Conservation (phyloP, 495 filamentous ascomycete genomes). For the Penicillium roqueforti region DNA sequence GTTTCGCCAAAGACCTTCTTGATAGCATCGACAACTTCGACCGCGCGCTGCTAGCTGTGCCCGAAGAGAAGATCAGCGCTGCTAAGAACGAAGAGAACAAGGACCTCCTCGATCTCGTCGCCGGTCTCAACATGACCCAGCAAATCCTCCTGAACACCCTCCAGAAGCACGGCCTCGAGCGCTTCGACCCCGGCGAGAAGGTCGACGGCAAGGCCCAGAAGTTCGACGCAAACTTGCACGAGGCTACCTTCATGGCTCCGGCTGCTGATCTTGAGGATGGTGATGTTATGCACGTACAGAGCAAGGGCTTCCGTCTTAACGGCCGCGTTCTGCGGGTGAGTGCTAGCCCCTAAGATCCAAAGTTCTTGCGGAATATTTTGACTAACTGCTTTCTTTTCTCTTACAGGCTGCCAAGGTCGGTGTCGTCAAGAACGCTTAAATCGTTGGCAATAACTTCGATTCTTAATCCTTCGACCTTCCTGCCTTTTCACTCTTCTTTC, state of each 20-base stretch:
- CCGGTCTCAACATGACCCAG: slow-evolving; percentile 93
- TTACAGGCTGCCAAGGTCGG: slow-evolving; percentile 83
- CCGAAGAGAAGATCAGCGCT: slow-evolving; percentile 61
- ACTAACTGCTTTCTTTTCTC: slow-evolving; percentile 10
- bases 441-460: slow-evolving; percentile 8
- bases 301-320: slow-evolving; percentile 91
- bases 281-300: slow-evolving; percentile 84
- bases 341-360: slow-evolving; percentile 4
- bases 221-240: slow-evolving; percentile 95
- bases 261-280: slow-evolving; percentile 82
- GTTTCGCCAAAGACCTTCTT: slow-evolving; percentile 89
- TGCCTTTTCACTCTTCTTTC: slow-evolving; percentile 12
- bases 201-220: slow-evolving; percentile 55
- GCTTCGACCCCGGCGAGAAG: slow-evolving; percentile 67
- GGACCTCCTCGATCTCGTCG: slow-evolving; percentile 75
- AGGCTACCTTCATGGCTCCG: slow-evolving; percentile 90
- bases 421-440: slow-evolving; percentile 70
- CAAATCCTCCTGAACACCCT: slow-evolving; percentile 81
- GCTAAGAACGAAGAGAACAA: slow-evolving; percentile 43
- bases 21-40: slow-evolving; percentile 96
- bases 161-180: slow-evolving; percentile 88
- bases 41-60: slow-evolving; percentile 77
- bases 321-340: slow-evolving; percentile 77
- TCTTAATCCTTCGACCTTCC: slow-evolving; percentile 2
- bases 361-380: slow-evolving; percentile 5